These are phyloP conservation scores for Colletotrichum sp. DNA, from an alignment of 2,329 filamentous ascomycete genomes.

Conservation along the genomic window DNA sequence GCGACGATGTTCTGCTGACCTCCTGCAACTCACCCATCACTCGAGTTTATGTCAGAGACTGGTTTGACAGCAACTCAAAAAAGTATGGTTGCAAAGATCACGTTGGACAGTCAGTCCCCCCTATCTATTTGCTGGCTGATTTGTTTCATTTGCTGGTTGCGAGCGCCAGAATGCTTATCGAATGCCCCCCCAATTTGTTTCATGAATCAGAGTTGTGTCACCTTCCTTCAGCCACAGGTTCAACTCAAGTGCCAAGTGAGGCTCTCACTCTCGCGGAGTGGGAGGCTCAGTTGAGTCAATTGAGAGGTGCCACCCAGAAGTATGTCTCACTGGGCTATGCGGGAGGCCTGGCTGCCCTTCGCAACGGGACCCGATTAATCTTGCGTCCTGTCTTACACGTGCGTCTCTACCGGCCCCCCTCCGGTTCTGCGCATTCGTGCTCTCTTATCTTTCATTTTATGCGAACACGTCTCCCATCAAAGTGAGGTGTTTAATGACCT, in stretches of 20 bases:
- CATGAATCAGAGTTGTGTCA: neutral
- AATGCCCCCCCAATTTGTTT: neutral
- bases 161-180: neutral
- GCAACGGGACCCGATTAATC: neutral
- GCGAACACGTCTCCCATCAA: neutral
- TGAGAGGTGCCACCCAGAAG: neutral
- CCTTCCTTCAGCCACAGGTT: neutral
- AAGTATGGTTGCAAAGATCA: neutral
- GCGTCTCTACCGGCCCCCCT: neutral
- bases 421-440: neutral
- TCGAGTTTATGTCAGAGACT: neutral
- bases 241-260: neutral
- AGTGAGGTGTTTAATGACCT: neutral
- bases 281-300: neutral
- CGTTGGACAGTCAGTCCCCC: neutral
- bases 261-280: neutral
- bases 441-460: neutral
- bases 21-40: neutral
- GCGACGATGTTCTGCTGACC: neutral
- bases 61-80: neutral
- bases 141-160: neutral
- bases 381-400: neutral
- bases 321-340: neutral
- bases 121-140: neutral
- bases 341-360: neutral